A percentile compares a stretch with the other conserved stretches of the same genome.
These are phyloP conservation scores for Chaetomium globosum DNA, from an alignment of 2,329 filamentous ascomycete genomes.

Conservation along the genomic window DNA sequence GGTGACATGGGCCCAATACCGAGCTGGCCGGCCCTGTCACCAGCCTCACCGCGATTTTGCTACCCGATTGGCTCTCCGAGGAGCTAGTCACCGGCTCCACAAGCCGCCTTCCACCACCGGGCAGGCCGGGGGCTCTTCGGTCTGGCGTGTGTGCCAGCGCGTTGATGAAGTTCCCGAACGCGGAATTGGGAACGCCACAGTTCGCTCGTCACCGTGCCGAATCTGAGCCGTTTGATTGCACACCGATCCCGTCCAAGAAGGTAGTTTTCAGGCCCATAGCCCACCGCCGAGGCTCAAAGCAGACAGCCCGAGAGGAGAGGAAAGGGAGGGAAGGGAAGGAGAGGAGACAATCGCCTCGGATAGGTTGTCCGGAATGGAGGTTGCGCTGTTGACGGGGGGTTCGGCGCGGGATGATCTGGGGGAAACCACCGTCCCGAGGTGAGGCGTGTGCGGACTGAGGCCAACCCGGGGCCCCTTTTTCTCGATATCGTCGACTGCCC, in stretches of 20 bases:
- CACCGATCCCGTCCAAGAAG: neutral
- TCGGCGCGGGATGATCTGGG: neutral
- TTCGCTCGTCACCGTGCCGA: neutral
- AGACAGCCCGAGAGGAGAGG: neutral
- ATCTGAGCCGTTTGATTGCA: constrained; percentile 5
- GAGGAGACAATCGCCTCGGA: neutral
- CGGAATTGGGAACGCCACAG: constrained; percentile 3
- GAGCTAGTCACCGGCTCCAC: constrained; percentile 28
- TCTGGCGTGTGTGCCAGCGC: neutral
- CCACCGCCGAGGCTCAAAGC: neutral
- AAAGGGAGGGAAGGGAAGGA: neutral
- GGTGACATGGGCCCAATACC: constrained; percentile 3
- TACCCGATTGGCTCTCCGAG: constrained; percentile 34
- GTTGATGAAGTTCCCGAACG: neutral
- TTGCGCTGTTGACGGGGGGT: neutral
- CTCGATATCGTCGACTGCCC: neutral
- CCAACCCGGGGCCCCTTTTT: neutral
- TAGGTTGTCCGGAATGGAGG: too few relatives aligned
- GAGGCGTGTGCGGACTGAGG: neutral
- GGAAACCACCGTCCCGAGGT: neutral
- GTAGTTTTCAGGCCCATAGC: neutral
- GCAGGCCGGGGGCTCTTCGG: constrained; percentile 3
- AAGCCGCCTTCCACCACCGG: constrained; percentile 16
- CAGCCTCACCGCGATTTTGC: constrained; percentile 37
- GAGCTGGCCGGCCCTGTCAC: constrained; percentile 33